Percentiles rank a stretch among this genome's conserved stretches.
phyloP scores from a whole-genome alignment of 345 rosid genomes.

The Arabis alpina region DNA sequence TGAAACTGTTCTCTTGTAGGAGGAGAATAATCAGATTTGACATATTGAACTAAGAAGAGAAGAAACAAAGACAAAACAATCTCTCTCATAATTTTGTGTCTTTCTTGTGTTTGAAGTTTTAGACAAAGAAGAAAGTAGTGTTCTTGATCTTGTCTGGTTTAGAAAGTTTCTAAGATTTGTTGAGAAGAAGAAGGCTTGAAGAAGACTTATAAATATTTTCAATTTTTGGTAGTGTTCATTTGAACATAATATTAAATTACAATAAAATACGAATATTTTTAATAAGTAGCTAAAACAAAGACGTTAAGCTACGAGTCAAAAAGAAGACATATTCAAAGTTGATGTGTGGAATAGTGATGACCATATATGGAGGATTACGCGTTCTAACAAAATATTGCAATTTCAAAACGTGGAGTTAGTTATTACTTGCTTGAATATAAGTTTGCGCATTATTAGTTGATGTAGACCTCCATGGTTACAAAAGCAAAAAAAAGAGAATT shows the following conservation, averaged over 20 bases:
- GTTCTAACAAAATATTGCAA: conserved; percentile 22
- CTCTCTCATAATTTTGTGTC: conserved; percentile 13
- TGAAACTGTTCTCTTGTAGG: conserved; percentile 39
- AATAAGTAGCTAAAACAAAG: conserved; percentile 28
- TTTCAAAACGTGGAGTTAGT: conserved; percentile 20
- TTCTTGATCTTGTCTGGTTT: conserved; percentile 27
- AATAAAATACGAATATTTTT: conserved; percentile 25
- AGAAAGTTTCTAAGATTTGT: conserved; percentile 26
- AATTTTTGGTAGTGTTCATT: conserved; percentile 3
- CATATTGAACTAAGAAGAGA: not conserved
- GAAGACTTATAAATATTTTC: conserved; percentile 20
- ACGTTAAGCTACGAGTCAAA: conserved; percentile 27
- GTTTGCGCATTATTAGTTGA: conserved; percentile 5
- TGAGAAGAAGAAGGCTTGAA: conserved; percentile 27
- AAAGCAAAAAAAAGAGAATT: not conserved
- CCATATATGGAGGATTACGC: conserved; percentile 24
- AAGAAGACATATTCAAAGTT: conserved; percentile 24
- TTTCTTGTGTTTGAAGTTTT: conserved; percentile 37
- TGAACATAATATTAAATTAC: conserved; percentile 21
- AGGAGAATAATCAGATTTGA: conserved; percentile 16
- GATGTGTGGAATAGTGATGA: not conserved
- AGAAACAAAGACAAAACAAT: conserved; percentile 27
- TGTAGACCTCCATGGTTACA: conserved; percentile 12
- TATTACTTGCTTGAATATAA: conserved; percentile 1
- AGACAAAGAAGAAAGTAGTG: conserved; percentile 16